Conservation (phyloP, 2,329 filamentous ascomycete genomes). For the Madurella mycetomatis region DNA sequence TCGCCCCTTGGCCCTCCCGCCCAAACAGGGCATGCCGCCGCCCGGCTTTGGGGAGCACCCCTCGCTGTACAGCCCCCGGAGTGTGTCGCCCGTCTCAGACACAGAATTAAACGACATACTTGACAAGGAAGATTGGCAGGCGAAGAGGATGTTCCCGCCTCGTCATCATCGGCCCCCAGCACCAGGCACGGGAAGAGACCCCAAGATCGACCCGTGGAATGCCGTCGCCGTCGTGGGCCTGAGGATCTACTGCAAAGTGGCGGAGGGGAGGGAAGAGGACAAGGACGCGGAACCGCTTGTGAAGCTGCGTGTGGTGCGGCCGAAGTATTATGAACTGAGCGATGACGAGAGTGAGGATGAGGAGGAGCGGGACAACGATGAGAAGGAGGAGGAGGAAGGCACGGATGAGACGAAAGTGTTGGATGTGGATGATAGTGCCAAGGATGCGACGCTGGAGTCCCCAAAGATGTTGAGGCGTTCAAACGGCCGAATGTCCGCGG, state of each 20-base stretch:
- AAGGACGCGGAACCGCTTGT: slow-evolving; percentile 20
- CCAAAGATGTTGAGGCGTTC: neutral
- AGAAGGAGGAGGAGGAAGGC: slow-evolving; percentile 8
- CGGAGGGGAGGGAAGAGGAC: slow-evolving; percentile 9
- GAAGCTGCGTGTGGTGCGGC: slow-evolving; percentile 28
- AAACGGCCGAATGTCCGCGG: neutral
- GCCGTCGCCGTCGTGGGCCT: slow-evolving; percentile 57
- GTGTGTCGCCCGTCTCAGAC: slow-evolving; percentile 29
- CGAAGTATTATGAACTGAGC: slow-evolving; percentile 21
- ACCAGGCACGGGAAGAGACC: slow-evolving; percentile 30
- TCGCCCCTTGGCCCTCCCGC: neutral
- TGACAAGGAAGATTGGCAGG: slow-evolving; percentile 7
- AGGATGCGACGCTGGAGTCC: slow-evolving; percentile 26
- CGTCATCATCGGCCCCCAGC: neutral
- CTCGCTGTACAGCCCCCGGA: slow-evolving; percentile 19
- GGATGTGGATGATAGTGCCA: slow-evolving; percentile 32
- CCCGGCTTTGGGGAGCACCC: slow-evolving; percentile 4
- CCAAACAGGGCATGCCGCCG: too few species aligned
- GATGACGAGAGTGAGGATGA: slow-evolving; percentile 26
- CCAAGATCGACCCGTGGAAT: slow-evolving; percentile 56
- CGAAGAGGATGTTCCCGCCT: slow-evolving; percentile 3
- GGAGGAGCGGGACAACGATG: slow-evolving; percentile 4
- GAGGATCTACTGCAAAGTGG: slow-evolving; percentile 51
- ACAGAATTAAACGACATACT: slow-evolving; percentile 27
- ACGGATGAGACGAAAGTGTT: slow-evolving; percentile 24